A percentile compares a stretch with the other conserved stretches of the same genome.
Conservation (phyloP, 495 filamentous ascomycete genomes). For the Penicillium angulare region DNA sequence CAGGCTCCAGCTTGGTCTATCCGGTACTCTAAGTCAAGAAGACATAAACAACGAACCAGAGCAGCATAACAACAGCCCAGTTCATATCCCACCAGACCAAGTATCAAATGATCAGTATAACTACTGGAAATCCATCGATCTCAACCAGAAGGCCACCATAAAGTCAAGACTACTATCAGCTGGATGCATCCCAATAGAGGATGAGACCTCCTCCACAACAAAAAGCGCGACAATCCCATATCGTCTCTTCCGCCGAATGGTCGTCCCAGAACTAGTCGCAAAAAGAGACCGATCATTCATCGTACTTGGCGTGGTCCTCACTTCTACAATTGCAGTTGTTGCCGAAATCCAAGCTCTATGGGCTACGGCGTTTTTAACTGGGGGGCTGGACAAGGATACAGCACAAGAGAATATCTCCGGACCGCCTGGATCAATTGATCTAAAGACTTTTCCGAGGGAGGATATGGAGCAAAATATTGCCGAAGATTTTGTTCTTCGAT, state of each 20-base stretch:
- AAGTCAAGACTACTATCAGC: slow-evolving; percentile 7
- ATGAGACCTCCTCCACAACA: slow-evolving; percentile 5
- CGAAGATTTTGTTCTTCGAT: slow-evolving; percentile 28
- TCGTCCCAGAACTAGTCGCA: slow-evolving; percentile 39
- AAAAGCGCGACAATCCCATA: slow-evolving; percentile 7
- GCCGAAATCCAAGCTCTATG: slow-evolving; percentile 68
- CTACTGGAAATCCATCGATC: slow-evolving; percentile 22
- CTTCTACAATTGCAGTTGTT: slow-evolving; percentile 53
- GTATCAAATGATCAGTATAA: background rate
- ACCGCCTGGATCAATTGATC: background rate
- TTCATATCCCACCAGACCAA: background rate
- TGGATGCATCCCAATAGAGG: slow-evolving; percentile 7
- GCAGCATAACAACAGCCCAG: too few relatives aligned
- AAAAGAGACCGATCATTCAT: slow-evolving; percentile 60
- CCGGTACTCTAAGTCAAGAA: background rate
- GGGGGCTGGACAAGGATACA: slow-evolving; percentile 12
- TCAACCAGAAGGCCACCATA: slow-evolving; percentile 2
- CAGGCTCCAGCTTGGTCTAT: slow-evolving; percentile 21
- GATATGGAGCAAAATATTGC: slow-evolving; percentile 21
- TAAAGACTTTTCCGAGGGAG: slow-evolving; percentile 4
- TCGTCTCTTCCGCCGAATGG: slow-evolving; percentile 63
- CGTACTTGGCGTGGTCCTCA: slow-evolving; percentile 55
- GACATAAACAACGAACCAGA: too few relatives aligned
- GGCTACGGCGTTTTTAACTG: slow-evolving; percentile 57
- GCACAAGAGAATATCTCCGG: background rate